Conservation (phyloP, 257 asterid genomes). For the Henckelia pumila region DNA sequence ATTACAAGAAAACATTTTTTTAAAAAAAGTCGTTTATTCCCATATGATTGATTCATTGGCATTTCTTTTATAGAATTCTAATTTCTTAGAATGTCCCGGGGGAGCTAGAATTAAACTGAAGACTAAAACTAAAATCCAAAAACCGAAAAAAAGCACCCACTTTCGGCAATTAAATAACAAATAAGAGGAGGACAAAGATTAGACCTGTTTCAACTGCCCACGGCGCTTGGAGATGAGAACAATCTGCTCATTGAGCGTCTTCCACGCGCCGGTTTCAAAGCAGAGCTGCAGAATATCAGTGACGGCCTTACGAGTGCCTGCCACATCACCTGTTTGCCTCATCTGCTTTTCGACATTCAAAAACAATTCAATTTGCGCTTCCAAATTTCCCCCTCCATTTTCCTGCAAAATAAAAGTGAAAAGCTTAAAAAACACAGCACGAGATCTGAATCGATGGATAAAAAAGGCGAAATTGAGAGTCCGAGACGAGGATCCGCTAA, state of each 20-base stretch:
- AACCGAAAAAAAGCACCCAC: background rate
- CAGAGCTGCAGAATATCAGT: constrained; percentile 85
- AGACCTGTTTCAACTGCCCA: constrained; percentile 93
- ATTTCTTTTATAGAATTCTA: no score
- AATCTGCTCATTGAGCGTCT: constrained; percentile 81
- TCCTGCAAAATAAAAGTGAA: constrained; percentile 46
- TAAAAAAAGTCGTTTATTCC: no score
- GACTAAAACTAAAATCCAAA: background rate
- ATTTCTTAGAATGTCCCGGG: no score
- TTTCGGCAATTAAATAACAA: constrained; percentile 21
- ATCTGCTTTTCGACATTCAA: constrained; percentile 94
- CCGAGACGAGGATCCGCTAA: constrained; percentile 12
- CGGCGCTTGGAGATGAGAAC: constrained; percentile 86
- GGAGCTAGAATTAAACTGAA: background rate
- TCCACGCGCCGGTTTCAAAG: constrained; percentile 90
- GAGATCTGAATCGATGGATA: constrained; percentile 28
- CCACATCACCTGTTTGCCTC: constrained; percentile 88
- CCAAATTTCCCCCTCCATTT: constrained; percentile 61
- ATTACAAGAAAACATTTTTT: background rate
- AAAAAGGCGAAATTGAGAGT: background rate
- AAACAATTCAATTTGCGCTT: constrained; percentile 63
- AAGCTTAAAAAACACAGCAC: constrained; percentile 8
- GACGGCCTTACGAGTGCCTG: constrained; percentile 77
- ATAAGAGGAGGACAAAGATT: background rate
- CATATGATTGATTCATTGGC: no score